Evolutionary conservation across 306 rosid genomes (phyloP).

Genomic region (Cucumis cinereus): DNA sequence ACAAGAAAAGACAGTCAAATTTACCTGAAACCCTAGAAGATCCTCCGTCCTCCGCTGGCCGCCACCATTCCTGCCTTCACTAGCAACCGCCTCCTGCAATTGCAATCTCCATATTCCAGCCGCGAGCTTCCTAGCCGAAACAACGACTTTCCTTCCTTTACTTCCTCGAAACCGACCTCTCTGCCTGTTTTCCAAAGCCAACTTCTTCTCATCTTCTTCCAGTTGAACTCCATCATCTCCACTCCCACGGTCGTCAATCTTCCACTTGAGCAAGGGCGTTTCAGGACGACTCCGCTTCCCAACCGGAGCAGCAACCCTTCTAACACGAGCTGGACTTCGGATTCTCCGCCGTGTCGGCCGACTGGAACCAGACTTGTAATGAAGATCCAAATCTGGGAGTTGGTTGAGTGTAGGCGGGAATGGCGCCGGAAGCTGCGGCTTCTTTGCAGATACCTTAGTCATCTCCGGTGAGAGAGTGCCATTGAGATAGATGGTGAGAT

Average conservation of each 20-base stretch:
- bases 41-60: slow-evolving; percentile 5
- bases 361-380: slow-evolving; percentile 12
- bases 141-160: slow-evolving; percentile 21
- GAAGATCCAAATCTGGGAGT: slow-evolving; percentile 61
- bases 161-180: slow-evolving; percentile 19
- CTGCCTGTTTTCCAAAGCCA: slow-evolving; percentile 11
- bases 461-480: slow-evolving; percentile 30
- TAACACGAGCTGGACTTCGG: slow-evolving; percentile 28
- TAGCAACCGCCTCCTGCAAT: slow-evolving; percentile 35
- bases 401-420: slow-evolving; percentile 22
- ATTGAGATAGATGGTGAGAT: slow-evolving; percentile 8
- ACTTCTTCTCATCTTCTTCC: slow-evolving; percentile 23
- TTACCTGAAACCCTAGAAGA: slow-evolving; percentile 58
- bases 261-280: slow-evolving; percentile 63
- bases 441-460: slow-evolving; percentile 43
- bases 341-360: slow-evolving; percentile 18
- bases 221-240: slow-evolving; percentile 10
- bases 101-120: slow-evolving; percentile 81
- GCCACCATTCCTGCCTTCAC: slow-evolving; percentile 17
- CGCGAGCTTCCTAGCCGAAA: slow-evolving; percentile 82
- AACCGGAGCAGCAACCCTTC: slow-evolving; percentile 13
- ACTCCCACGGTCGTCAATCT: slow-evolving; percentile 22
- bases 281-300: slow-evolving; percentile 74
- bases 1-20: not conserved
- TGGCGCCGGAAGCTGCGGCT: slow-evolving; percentile 17